A percentile compares a stretch with the other conserved stretches of the same genome.
Conservation (phyloP, 169 alveolate species). For the Plasmodium inui region DNA sequence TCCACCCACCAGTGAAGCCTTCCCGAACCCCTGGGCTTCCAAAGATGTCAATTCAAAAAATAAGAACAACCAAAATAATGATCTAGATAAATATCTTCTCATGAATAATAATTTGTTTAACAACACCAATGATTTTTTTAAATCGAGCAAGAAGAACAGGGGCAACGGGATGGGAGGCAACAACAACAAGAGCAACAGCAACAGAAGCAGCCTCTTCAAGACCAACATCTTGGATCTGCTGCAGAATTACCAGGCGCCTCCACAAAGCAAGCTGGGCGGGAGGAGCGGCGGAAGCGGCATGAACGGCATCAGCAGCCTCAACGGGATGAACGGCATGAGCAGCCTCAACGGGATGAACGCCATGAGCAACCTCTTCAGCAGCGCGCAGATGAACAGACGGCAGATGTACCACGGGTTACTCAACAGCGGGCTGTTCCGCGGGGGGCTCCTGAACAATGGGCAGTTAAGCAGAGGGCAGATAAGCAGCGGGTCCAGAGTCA, state of each 20-base stretch:
- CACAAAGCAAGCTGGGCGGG: neutral
- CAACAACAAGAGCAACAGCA: neutral
- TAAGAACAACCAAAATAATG: neutral
- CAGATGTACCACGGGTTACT: neutral
- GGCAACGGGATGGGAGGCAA: neutral
- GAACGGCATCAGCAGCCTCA: neutral
- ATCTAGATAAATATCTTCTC: slow-evolving; percentile 12
- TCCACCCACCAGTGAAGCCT: slow-evolving; percentile 74
- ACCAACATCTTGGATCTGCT: neutral
- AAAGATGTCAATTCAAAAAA: slow-evolving; percentile 35
- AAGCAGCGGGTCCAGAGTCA: neutral
- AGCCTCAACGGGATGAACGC: neutral
- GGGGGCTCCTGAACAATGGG: neutral
- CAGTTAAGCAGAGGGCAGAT: neutral
- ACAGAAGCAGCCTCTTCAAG: neutral
- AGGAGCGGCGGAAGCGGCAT: neutral
- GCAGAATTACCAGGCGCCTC: slow-evolving; percentile 10
- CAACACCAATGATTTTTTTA: neutral
- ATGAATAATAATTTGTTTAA: slow-evolving; percentile 22
- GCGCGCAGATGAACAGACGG: neutral
- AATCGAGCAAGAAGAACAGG: slow-evolving; percentile 10
- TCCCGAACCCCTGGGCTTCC: slow-evolving; percentile 75
- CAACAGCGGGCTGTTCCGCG: neutral
- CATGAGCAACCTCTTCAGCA: neutral
- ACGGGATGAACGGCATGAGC: neutral